These are phyloP conservation scores for Breynia disticha DNA, from an alignment of 441 rosid genomes.

Conservation along the genomic window DNA sequence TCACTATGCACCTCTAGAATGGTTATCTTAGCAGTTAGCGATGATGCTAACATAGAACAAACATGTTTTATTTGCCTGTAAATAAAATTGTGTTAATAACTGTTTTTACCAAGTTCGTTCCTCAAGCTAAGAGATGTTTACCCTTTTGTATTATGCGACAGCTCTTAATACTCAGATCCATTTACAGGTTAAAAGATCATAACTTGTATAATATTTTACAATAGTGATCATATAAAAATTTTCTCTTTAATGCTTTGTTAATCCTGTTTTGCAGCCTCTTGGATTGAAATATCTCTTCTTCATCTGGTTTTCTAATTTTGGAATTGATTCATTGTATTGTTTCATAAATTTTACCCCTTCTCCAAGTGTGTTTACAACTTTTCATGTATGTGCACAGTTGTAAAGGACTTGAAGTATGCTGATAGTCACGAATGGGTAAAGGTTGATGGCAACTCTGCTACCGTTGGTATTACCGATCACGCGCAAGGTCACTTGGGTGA, in stretches of 20 bases:
- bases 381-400: constrained; percentile 30
- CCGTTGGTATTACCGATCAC: constrained; percentile 85
- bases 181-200: no score
- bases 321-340: not conserved
- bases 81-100: no score
- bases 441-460: constrained; percentile 61
- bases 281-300: not conserved
- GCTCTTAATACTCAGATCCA: no score
- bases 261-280: not conserved
- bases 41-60: no score
- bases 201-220: no score
- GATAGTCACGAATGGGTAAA: constrained; percentile 93
- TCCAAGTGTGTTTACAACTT: not conserved
- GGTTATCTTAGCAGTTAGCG: no score
- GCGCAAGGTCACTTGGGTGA: constrained; percentile 95
- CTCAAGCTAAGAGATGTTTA: no score
- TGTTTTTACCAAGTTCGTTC: no score
- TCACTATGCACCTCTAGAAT: no score
- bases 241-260: not conserved
- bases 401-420: constrained; percentile 73
- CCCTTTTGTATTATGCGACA: no score
- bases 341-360: not conserved
- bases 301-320: not conserved
- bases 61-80: no score
- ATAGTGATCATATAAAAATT: not conserved